Percentiles rank a stretch among this genome's conserved stretches.
These are phyloP conservation scores for Metarhizium sp. DNA, from an alignment of 2,329 filamentous ascomycete genomes.

Conservation along the genomic window DNA sequence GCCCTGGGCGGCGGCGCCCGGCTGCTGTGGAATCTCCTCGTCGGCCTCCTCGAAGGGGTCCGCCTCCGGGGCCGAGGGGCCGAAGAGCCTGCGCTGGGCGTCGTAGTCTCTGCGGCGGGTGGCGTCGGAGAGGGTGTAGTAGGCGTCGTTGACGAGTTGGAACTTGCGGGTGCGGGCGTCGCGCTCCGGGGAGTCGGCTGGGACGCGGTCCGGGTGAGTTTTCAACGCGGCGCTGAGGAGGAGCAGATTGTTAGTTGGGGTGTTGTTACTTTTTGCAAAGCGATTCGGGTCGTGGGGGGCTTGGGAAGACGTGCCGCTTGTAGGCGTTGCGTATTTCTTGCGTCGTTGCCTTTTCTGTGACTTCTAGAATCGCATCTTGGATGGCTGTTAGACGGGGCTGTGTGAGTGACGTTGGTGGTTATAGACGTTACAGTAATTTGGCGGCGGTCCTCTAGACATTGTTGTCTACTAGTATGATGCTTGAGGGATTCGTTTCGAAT, in stretches of 20 bases:
- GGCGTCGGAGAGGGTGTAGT: slow-evolving; percentile 80
- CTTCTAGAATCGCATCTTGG: slow-evolving; percentile 63
- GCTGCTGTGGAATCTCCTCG: slow-evolving; percentile 33
- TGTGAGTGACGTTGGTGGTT: neutral
- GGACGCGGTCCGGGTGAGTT: slow-evolving; percentile 86
- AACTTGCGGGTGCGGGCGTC: slow-evolving; percentile 74
- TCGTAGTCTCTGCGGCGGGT: slow-evolving; percentile 77
- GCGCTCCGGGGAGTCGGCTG: slow-evolving; percentile 75
- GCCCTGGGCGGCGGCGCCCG: slow-evolving; percentile 23
- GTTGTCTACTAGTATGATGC: slow-evolving; percentile 6
- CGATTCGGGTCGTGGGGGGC: slow-evolving; percentile 8
- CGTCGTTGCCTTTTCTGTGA: slow-evolving; percentile 63
- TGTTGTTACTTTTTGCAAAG: neutral
- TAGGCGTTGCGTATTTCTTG: slow-evolving; percentile 90
- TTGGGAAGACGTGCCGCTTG: slow-evolving; percentile 54
- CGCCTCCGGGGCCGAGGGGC: slow-evolving; percentile 15
- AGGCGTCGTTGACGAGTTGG: slow-evolving; percentile 87
- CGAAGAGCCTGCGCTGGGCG: slow-evolving; percentile 39
- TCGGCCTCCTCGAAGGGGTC: slow-evolving; percentile 39
- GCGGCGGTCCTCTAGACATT: slow-evolving; percentile 33
- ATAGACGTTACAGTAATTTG: slow-evolving; percentile 46
- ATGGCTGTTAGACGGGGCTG: neutral
- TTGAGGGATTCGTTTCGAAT: neutral
- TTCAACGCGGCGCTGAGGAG: slow-evolving; percentile 72
- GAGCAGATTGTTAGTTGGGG: neutral